phyloP scores from a whole-genome alignment of 78 protist genomes.

The Dictyostelium discoideum region DNA sequence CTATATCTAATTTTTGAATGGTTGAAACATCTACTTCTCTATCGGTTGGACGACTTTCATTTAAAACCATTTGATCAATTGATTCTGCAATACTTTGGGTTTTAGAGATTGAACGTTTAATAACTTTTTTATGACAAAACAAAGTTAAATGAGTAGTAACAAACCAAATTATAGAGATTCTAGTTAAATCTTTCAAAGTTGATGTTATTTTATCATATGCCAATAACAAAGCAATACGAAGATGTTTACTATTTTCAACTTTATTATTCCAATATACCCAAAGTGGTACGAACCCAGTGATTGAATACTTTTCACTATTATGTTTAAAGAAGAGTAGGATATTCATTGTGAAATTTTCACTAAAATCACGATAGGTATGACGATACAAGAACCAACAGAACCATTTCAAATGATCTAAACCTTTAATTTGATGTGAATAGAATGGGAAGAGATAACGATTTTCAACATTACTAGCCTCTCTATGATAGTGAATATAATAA shows the following conservation, averaged over 20 bases:
- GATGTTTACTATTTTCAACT: slow-evolving; percentile 2
- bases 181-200: background rate
- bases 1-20: background rate
- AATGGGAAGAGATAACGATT: slow-evolving; percentile 64
- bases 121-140: background rate
- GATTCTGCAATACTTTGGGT: background rate
- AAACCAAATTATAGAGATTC: slow-evolving; percentile 29
- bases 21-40: background rate
- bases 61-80: background rate
- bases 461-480: slow-evolving; percentile 55
- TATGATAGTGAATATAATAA: slow-evolving; percentile 59
- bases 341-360: slow-evolving; percentile 42
- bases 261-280: slow-evolving; percentile 36
- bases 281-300: slow-evolving; percentile 39
- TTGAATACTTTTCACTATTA: background rate
- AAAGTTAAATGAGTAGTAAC: slow-evolving; percentile 17
- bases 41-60: background rate
- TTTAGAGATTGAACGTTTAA: background rate
- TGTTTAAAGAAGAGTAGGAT: slow-evolving; percentile 33
- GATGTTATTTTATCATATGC: slow-evolving; percentile 9
- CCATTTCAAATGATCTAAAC: slow-evolving; percentile 70
- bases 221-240: slow-evolving; percentile 1
- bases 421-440: slow-evolving; percentile 72
- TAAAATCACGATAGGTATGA: slow-evolving; percentile 59
- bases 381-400: slow-evolving; percentile 40